Conservation (phyloP, 345 rosid genomes). For the Bruguiera gymnorhiza region DNA sequence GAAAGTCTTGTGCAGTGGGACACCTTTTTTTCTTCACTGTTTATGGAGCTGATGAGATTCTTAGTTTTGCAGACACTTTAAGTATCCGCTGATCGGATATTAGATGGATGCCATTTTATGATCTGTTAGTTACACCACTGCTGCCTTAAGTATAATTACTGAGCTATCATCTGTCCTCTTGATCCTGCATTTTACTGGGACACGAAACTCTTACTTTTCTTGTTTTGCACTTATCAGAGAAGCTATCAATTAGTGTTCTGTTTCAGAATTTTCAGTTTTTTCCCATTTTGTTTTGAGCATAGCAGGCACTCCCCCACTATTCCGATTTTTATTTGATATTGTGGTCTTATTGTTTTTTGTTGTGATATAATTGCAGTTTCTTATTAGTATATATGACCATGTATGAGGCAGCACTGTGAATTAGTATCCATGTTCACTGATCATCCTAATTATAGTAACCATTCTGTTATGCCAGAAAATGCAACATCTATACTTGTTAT, state of each 20-base stretch:
- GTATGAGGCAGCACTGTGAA: neutral
- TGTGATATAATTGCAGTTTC: neutral
- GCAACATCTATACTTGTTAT: neutral
- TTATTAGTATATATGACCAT: neutral
- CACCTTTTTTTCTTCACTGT: too few species aligned
- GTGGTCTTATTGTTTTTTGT: neutral
- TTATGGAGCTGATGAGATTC: too few species aligned
- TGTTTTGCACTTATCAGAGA: too few species aligned
- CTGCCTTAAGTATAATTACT: constrained; percentile 1
- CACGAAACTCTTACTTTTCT: too few species aligned
- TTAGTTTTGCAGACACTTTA: too few species aligned
- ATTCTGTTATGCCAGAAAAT: neutral
- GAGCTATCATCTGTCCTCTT: neutral
- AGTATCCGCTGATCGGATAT: neutral
- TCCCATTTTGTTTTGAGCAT: neutral
- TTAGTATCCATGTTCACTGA: neutral
- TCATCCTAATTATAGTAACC: neutral
- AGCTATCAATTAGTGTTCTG: too few species aligned
- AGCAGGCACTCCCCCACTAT: neutral
- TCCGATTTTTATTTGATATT: neutral
- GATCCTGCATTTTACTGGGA: too few species aligned
- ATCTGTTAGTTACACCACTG: neutral
- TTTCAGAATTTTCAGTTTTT: neutral
- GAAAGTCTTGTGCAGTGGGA: too few species aligned
- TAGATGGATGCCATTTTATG: neutral